Evolutionary conservation across 1,284 basidiomycete species (phyloP).

Genomic region (Paramarasmius palmivorus): DNA sequence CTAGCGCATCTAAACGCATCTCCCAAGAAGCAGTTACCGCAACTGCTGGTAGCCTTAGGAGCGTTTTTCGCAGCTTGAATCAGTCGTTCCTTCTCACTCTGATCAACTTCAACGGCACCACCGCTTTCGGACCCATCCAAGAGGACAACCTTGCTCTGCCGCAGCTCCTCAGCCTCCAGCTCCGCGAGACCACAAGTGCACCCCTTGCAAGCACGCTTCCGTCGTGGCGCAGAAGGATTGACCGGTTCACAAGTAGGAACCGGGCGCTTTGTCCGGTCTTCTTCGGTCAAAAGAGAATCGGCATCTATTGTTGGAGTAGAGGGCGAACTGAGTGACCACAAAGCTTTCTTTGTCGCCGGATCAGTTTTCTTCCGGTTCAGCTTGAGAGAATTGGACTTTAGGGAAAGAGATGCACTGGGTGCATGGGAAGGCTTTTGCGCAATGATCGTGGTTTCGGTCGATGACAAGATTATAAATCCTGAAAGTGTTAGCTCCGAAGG

Average conservation of each 20-base stretch:
- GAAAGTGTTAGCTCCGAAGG: constrained; percentile 59
- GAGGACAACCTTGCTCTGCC: constrained; percentile 61
- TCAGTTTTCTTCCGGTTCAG: constrained; percentile 54
- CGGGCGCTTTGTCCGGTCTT: constrained; percentile 66
- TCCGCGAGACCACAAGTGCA: constrained; percentile 95
- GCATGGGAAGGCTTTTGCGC: constrained; percentile 66
- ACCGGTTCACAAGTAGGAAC: constrained; percentile 67
- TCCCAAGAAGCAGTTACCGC: constrained; percentile 97
- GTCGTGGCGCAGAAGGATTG: constrained; percentile 49
- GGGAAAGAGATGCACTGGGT: constrained; percentile 33
- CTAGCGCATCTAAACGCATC: constrained; percentile 96
- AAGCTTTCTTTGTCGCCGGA: constrained; percentile 70
- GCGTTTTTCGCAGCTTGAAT: constrained; percentile 64
- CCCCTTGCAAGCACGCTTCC: constrained; percentile 91
- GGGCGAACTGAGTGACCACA: constrained; percentile 65
- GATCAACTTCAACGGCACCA: constrained; percentile 61
- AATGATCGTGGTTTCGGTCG: constrained; percentile 46
- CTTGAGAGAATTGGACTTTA: constrained; percentile 28
- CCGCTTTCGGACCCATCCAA: constrained; percentile 62
- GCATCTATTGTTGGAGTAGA: constrained; percentile 55
- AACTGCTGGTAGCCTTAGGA: constrained; percentile 90
- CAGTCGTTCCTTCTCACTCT: constrained; percentile 64
- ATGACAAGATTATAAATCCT: constrained; percentile 61
- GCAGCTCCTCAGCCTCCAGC: constrained; percentile 79
- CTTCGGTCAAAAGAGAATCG: constrained; percentile 72